Percentiles rank a stretch among this genome's conserved stretches.
Conservation (phyloP, 106 monocot species). For the Posidonia australis region DNA sequence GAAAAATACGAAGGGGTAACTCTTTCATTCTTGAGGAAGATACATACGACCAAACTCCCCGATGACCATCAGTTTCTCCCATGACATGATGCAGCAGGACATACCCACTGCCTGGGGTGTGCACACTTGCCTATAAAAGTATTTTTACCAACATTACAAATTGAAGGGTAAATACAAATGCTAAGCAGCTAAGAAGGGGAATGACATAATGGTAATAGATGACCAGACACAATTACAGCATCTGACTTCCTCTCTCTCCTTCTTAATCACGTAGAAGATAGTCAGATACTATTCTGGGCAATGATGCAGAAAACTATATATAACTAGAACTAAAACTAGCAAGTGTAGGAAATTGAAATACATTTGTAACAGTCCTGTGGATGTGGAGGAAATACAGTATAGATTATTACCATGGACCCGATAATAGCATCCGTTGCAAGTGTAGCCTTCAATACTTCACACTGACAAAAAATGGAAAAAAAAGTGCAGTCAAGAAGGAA, state of each 20-base stretch:
- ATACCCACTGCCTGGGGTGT: slow-evolving; percentile 29
- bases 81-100: slow-evolving; percentile 35
- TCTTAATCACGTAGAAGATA: too few species aligned
- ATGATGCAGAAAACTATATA: too few species aligned
- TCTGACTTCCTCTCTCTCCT: too few species aligned
- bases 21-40: not conserved
- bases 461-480: slow-evolving; percentile 17
- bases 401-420: slow-evolving; percentile 20
- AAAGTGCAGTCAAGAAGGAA: not conserved
- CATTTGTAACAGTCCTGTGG: too few species aligned
- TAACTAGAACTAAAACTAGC: too few species aligned
- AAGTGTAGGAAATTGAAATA: too few species aligned
- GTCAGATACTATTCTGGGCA: too few species aligned
- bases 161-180: not conserved
- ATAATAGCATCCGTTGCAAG: slow-evolving; percentile 35
- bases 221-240: not conserved
- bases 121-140: slow-evolving; percentile 17
- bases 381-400: too few species aligned
- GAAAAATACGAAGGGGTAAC: not conserved
- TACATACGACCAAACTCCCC: slow-evolving; percentile 38
- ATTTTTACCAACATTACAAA: not conserved
- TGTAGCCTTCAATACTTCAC: slow-evolving; percentile 27
- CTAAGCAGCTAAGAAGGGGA: not conserved
- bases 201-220: not conserved
- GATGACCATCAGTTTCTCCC: slow-evolving; percentile 30